These are phyloP conservation scores for Geotrichum candidum DNA, from an alignment of 1,139 yeast species.

Conservation along the genomic window DNA sequence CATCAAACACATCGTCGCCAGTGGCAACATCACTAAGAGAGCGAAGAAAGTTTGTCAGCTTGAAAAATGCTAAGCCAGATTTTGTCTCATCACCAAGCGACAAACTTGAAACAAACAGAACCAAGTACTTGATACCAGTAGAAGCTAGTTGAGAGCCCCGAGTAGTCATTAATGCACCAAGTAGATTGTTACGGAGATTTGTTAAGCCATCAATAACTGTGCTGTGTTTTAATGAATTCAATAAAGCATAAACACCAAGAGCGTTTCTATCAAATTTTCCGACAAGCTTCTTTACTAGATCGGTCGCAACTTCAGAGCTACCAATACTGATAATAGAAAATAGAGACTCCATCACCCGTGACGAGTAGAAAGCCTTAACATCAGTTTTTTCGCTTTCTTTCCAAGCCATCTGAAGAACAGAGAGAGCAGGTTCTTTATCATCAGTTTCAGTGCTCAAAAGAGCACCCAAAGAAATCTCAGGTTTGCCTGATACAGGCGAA, in stretches of 20 bases:
- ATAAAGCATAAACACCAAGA: constrained; percentile 7
- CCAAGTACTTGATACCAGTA: constrained; percentile 9
- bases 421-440: neutral
- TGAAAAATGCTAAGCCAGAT: constrained; percentile 15
- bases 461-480: constrained; percentile 2
- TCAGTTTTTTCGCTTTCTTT: neutral
- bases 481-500: constrained; percentile 1
- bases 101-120: constrained; percentile 9
- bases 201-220: constrained; percentile 8
- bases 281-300: constrained; percentile 7
- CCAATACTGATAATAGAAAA: constrained; percentile 3
- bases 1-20: constrained; percentile 13
- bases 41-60: constrained; percentile 12
- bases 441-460: neutral
- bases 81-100: constrained; percentile 4
- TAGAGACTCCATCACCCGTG: constrained; percentile 3
- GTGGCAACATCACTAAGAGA: constrained; percentile 7
- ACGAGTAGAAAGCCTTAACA: constrained; percentile 12
- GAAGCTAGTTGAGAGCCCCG: constrained; percentile 9
- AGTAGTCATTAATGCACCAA: constrained; percentile 10
- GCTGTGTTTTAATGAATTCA: constrained; percentile 9
- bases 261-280: constrained; percentile 7
- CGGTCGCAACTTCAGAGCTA: constrained; percentile 4
- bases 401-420: constrained; percentile 2
- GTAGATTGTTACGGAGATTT: constrained; percentile 10